A percentile compares a stretch with the other conserved stretches of the same genome.
Conservation (phyloP, 768 basidiomycete genomes). For the Russula lepida region DNA sequence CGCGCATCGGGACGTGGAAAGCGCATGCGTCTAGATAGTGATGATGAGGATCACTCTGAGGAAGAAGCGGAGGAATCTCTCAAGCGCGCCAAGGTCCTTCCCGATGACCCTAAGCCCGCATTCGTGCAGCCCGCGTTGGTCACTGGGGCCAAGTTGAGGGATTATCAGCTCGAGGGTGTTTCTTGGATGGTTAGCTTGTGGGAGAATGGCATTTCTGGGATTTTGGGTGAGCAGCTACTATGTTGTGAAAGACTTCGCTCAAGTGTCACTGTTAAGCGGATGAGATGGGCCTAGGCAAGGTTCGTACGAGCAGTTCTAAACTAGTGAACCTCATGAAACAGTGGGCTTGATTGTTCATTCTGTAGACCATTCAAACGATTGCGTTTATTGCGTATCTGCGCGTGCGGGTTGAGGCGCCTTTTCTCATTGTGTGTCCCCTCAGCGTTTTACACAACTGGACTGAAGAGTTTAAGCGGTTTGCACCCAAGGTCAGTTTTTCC, state of each 20-base stretch:
- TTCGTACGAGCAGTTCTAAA: constrained; percentile 23
- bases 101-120: neutral
- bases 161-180: constrained; percentile 89
- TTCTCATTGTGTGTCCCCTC: constrained; percentile 87
- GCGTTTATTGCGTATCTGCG: constrained; percentile 88
- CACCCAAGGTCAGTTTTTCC: constrained; percentile 51
- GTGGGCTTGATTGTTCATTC: neutral
- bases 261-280: constrained; percentile 46
- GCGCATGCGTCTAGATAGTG: constrained; percentile 11
- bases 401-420: constrained; percentile 61
- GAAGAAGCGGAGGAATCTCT: constrained; percentile 9
- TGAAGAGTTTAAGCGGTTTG: constrained; percentile 77
- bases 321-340: neutral
- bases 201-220: constrained; percentile 77
- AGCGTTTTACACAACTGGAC: constrained; percentile 91
- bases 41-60: constrained; percentile 18
- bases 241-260: constrained; percentile 13
- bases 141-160: constrained; percentile 78
- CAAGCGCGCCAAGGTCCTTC: constrained; percentile 24
- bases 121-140: constrained; percentile 72
- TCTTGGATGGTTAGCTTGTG: constrained; percentile 92
- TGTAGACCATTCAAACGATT: constrained; percentile 88
- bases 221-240: constrained; percentile 43
- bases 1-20: constrained; percentile 7
- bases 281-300: constrained; percentile 92